Base-by-base conservation (phyloP, 2,329 filamentous ascomycete genomes). In the Monosporascus sp. region DNA sequence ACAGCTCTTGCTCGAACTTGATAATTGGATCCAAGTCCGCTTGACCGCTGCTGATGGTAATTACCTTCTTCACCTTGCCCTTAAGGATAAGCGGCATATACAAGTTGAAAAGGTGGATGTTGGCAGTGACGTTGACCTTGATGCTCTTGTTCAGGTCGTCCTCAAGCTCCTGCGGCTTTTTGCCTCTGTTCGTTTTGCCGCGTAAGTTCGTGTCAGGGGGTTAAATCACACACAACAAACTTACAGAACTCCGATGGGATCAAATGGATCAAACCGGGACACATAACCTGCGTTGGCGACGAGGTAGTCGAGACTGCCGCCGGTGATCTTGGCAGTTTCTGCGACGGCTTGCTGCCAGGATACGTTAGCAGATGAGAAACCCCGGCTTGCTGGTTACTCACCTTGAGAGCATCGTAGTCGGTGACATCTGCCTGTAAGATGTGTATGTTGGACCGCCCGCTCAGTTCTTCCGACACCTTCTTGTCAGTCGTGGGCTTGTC, bases 41-140 rank as follows among this genome's bases (percentile, higher is more conserved):
- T 43, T 74, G 53, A 22, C 79, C 81, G 0, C 64, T 75, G 7
- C 76, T 73, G 5, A 85, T 73, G 22, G 72, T 60, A 26, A 81
- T 72, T n/a, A 83, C 69, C 61, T 85, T 85, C 64, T 84, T 85
- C 14, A 56, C 61, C 1, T 62, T 60, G 4, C 81, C 75, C 44
- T 79, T 76, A 2, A 73, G 67, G 31, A 86, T 65, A 0, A 84
- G 70, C 0, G 82, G 80, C 2, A 80, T 51, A 60, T 80, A 83
- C 2, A 76, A 59, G 58, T 78, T 78, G 64, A 80, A 76, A 1
- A 81, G 70, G 56, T 82, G 73, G 53, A 84, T 66, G 49, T 78
- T 74, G 31, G 73, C 79, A 4, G 81, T 49, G 3, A 79, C 75
- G 55, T 84, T 84, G 59, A 71, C 67, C 3, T 75, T 62, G 59